A percentile compares a stretch with the other conserved stretches of the same genome.
These are phyloP conservation scores for Tephrocybe rancida DNA, from an alignment of 768 basidiomycete genomes.

Conservation along the genomic window DNA sequence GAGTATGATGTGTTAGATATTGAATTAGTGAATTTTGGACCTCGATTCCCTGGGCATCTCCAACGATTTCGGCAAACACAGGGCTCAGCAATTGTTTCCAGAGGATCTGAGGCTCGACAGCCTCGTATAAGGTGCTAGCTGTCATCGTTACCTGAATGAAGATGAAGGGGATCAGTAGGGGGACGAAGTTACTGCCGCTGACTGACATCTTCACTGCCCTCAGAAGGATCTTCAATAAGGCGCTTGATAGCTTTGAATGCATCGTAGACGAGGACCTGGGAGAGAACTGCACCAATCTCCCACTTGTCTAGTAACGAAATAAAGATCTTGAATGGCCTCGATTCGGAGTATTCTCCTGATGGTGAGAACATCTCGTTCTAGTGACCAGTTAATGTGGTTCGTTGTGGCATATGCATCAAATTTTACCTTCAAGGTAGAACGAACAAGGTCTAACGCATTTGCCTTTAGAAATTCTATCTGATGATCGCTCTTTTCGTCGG, in stretches of 20 bases:
- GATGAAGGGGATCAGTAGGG: not conserved
- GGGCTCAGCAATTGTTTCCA: conserved; percentile 77
- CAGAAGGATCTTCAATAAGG: conserved; percentile 52
- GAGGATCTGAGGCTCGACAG: conserved; percentile 84
- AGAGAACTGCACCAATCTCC: conserved; percentile 87
- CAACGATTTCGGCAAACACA: conserved; percentile 56
- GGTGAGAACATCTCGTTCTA: conserved; percentile 80
- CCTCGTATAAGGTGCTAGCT: conserved; percentile 87
- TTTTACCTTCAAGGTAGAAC: conserved; percentile 69
- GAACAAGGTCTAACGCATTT: conserved; percentile 74
- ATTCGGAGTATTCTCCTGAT: conserved; percentile 72
- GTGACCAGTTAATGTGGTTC: conserved; percentile 1
- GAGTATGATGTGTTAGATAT: not conserved
- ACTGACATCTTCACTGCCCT: conserved; percentile 64
- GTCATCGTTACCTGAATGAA: conserved; percentile 69
- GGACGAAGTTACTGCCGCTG: not conserved
- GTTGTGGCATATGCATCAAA: conserved; percentile 1
- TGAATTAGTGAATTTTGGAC: conserved; percentile 32
- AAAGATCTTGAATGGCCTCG: conserved; percentile 93
- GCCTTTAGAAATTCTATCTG: conserved; percentile 73
- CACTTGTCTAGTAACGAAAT: conserved; percentile 95
- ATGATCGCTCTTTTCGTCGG: conserved; percentile 73
- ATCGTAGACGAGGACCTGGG: conserved; percentile 78
- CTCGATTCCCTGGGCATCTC: conserved; percentile 45
- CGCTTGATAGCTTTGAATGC: conserved; percentile 73